Percentiles rank a stretch among this genome's conserved stretches.
These are phyloP conservation scores for Ogataea thermomethanolica DNA, from an alignment of 805 yeast genomes.

Conservation along the genomic window DNA sequence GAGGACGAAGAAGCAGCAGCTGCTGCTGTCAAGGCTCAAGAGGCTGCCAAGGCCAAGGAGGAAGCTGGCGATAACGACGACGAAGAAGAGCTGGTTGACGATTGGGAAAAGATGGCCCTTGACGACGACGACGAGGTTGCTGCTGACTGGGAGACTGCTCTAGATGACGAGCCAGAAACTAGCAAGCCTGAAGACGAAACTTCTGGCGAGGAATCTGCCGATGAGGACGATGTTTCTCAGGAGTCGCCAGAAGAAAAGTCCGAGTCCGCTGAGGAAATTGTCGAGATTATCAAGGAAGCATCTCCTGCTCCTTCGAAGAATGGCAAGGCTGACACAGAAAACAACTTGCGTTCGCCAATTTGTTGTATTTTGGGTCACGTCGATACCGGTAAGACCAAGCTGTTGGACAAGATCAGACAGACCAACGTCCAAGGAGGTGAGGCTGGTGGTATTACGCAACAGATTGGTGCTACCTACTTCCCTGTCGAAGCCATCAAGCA, in stretches of 20 bases:
- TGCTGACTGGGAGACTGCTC: constrained; percentile 49
- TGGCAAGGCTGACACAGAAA: constrained; percentile 19
- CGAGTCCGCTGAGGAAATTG: constrained; percentile 27
- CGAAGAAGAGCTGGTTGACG: constrained; percentile 55
- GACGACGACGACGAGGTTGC: constrained; percentile 52
- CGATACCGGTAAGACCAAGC: constrained; percentile 98
- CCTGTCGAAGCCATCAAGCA: constrained; percentile 91
- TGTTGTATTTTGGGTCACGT: constrained; percentile 99
- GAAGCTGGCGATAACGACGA: constrained; percentile 58
- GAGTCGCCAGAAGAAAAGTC: constrained; percentile 19
- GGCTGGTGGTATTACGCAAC: constrained; percentile 99
- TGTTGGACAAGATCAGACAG: constrained; percentile 95
- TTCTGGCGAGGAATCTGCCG: constrained; percentile 29
- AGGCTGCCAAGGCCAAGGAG: constrained; percentile 44
- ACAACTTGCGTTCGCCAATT: constrained; percentile 92
- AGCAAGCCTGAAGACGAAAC: constrained; percentile 36
- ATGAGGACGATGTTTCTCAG: constrained; percentile 26
- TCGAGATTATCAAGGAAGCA: constrained; percentile 27
- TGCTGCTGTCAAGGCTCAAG: constrained; percentile 22
- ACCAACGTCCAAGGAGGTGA: constrained; percentile 99
- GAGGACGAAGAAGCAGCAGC: constrained; percentile 31
- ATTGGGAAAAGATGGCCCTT: constrained; percentile 76
- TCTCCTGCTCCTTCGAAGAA: constrained; percentile 17
- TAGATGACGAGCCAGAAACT: constrained; percentile 33
- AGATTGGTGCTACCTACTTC: constrained; percentile 99